Conservation (phyloP, 2,329 filamentous ascomycete species). For the Colletotrichum karsti region DNA sequence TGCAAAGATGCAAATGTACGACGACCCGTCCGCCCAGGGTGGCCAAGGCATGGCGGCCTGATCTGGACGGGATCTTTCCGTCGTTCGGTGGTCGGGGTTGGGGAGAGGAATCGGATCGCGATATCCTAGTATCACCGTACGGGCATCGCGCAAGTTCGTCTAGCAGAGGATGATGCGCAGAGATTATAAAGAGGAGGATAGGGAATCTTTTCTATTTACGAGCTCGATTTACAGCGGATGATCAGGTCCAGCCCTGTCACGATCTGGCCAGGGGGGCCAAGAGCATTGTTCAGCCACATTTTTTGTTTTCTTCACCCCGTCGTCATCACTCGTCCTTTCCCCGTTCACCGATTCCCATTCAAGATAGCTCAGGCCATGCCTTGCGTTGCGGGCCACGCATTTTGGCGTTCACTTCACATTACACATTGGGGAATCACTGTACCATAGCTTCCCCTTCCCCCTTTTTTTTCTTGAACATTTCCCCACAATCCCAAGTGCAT, state of each 20-base stretch:
- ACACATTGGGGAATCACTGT: not conserved
- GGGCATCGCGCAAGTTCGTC: too few relatives aligned
- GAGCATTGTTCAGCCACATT: not conserved
- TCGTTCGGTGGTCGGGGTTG: too few relatives aligned
- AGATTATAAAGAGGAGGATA: too few relatives aligned
- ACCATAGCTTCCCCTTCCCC: not conserved
- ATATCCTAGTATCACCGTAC: too few relatives aligned
- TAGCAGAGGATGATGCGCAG: too few relatives aligned
- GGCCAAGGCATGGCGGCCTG: not conserved
- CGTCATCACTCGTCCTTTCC: not conserved
- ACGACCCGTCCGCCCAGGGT: not conserved
- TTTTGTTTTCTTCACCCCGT: not conserved
- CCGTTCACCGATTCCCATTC: not conserved
- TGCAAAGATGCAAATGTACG: slow-evolving; percentile 57
- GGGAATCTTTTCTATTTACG: not conserved
- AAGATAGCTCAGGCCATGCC: not conserved
- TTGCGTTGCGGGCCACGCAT: not conserved
- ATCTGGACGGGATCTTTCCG: too few relatives aligned
- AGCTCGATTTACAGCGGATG: not conserved
- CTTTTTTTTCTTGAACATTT: not conserved
- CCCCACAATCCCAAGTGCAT: not conserved
- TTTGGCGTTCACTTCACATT: not conserved
- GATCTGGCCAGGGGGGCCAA: not conserved
- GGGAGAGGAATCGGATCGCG: too few relatives aligned
- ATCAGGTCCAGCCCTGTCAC: not conserved